Base-by-base conservation (phyloP, 441 rosid species). In the Corymbia citriodora region DNA sequence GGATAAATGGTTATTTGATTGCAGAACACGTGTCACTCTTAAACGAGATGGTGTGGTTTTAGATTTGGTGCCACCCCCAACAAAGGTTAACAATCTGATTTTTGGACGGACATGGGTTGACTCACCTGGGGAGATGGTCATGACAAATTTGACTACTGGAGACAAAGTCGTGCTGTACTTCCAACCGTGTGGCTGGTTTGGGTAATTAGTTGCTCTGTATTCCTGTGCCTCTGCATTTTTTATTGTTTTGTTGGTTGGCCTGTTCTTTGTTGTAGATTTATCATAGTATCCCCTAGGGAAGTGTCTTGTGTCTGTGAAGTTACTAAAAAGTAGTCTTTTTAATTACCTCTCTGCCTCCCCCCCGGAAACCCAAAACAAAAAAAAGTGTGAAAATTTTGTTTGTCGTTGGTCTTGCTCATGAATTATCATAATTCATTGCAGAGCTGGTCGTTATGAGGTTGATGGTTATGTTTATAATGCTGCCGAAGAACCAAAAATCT, bases 101-200 rank as follows among this genome's bases (percentile, higher is more conserved):
- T 97, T 97, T 91, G 99, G 99, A 92, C 94, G 99, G 91, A 98
- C 99, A 88, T 98, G 99, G 99, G 95, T 97, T 31, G 99, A 98
- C 90, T 95, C 99, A 2, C 96, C 96, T 31, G 99, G 99, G 91
- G 99, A 98, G 94, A 97, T 98, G 99, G 90, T 98, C 92, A 92
- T 98, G 96, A 95, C 99, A 72, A 98, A 98, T 94, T 85, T 94
- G 94, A 95, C 97, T 81, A 98, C 99, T 2, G 99, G 99, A 82
- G 99, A 98, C 92, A 98, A 97, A 95, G 99, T 91, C 50, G 99
- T 98, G 59, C 94, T 98, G 57, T 96, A 97, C 93, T 98, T 98
- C 91, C 99, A 98, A 94, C 99, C 99, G 19, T 98, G 99, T 52
- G 99, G 99, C n/a, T 98, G 99, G 99, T 96, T 98, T 68, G 99